These are phyloP conservation scores for Globisporangium megalacanthum DNA, from an alignment of 352 stramenopile species.

Conservation along the genomic window DNA sequence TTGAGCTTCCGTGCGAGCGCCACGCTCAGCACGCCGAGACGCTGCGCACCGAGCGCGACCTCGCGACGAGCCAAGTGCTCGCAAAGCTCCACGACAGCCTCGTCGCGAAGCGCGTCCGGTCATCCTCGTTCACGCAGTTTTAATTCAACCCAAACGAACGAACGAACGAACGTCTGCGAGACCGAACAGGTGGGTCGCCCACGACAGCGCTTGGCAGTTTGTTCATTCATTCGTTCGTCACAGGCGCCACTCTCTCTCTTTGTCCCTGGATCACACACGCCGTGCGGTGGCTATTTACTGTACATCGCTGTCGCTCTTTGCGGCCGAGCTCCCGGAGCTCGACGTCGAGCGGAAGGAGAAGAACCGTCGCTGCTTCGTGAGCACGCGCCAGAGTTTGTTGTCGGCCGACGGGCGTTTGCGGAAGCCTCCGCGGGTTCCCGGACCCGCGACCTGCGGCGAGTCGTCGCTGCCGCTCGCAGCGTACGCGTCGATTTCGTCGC, in stretches of 20 bases:
- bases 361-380: conserved; percentile 49
- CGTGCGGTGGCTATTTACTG: background rate
- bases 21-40: conserved; percentile 30
- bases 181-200: no score
- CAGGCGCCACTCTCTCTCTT: background rate
- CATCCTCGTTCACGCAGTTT: background rate
- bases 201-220: no score
- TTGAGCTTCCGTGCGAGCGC: conserved; percentile 27
- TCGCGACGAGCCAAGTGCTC: conserved; percentile 25
- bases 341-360: conserved; percentile 40
- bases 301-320: conserved; percentile 6
- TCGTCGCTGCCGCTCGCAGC: background rate
- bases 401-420: conserved; percentile 12
- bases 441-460: background rate
- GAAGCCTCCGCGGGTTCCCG: background rate
- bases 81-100: conserved; percentile 46
- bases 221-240: no score
- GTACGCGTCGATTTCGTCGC: conserved; percentile 38
- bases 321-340: conserved; percentile 11
- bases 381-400: conserved; percentile 46
- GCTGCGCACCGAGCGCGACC: conserved; percentile 20
- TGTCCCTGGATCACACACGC: background rate
- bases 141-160: no score
- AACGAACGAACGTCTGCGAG: background rate
- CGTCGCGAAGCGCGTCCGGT: conserved; percentile 20